Conservation (phyloP, 768 basidiomycete species). For the Russula abietina region DNA sequence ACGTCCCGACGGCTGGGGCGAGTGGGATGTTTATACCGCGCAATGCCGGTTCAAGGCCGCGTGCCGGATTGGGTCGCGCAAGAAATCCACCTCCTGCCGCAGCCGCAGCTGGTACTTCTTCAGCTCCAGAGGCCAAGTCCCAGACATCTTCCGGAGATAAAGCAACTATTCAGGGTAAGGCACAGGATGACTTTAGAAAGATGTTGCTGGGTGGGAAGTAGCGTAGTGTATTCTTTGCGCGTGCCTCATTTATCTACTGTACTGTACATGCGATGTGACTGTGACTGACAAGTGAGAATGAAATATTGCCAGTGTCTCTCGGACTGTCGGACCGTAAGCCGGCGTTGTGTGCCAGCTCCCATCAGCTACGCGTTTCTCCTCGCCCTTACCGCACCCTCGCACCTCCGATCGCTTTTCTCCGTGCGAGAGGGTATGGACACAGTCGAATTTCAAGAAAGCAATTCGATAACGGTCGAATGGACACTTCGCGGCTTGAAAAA, state of each 20-base stretch:
- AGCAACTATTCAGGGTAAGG: slow-evolving; percentile 32
- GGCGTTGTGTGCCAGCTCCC: background rate
- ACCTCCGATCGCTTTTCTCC: background rate
- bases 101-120: slow-evolving; percentile 3
- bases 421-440: slow-evolving; percentile 28
- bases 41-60: slow-evolving; percentile 55
- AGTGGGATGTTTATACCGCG: slow-evolving; percentile 64
- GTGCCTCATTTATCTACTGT: background rate
- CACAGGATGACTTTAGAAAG: slow-evolving; percentile 83
- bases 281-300: too few relatives aligned
- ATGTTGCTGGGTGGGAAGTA: slow-evolving; percentile 47
- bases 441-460: slow-evolving; percentile 45
- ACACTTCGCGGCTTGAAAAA: slow-evolving; percentile 60
- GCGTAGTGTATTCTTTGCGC: slow-evolving; percentile 4
- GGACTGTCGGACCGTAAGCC: background rate
- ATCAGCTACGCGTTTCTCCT: background rate
- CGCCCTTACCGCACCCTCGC: background rate
- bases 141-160: slow-evolving; percentile 17
- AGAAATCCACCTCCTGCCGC: slow-evolving; percentile 35
- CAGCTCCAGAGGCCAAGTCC: slow-evolving; percentile 25
- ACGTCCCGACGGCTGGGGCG: slow-evolving; percentile 34
- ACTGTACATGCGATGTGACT: too few relatives aligned
- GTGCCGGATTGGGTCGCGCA: slow-evolving; percentile 62
- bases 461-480: slow-evolving; percentile 69
- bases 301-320: too few relatives aligned